Evolutionary conservation across 2,329 filamentous ascomycete species (phyloP).

Genomic region (Colletotrichum sp.): DNA sequence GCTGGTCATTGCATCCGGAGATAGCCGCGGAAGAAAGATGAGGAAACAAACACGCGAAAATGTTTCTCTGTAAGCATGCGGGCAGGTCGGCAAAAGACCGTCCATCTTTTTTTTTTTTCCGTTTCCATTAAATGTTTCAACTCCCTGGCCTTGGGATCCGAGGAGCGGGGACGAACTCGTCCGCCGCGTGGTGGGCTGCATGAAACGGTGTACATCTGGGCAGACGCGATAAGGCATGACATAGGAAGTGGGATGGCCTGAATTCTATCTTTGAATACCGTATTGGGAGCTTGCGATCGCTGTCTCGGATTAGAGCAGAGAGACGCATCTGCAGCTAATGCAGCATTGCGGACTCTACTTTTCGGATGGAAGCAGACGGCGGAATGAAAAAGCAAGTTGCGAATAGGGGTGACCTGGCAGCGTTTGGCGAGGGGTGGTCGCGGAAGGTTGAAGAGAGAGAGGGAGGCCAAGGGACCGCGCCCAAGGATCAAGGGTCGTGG

Average conservation of each 20-base stretch:
- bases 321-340: background rate
- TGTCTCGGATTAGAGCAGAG: background rate
- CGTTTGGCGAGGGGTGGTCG: background rate
- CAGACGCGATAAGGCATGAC: background rate
- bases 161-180: conserved; percentile 8
- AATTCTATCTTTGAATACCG: background rate
- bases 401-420: background rate
- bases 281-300: background rate
- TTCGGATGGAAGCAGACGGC: background rate
- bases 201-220: conserved; percentile 11
- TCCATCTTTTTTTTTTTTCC: background rate
- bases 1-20: background rate
- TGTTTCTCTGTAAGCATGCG: conserved; percentile 1
- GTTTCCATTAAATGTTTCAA: conserved; percentile 22
- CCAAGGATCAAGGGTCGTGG: conserved; percentile 13
- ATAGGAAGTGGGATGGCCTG: background rate
- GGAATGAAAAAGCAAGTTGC: background rate
- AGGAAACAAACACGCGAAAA: background rate
- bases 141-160: background rate
- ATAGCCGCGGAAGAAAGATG: background rate
- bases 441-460: background rate
- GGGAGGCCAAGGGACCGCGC: background rate
- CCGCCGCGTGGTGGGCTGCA: conserved; percentile 12
- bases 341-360: background rate
- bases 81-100: background rate